phyloP scores from a whole-genome alignment of 2,329 filamentous ascomycete genomes.

The Cladosporium sp. region DNA sequence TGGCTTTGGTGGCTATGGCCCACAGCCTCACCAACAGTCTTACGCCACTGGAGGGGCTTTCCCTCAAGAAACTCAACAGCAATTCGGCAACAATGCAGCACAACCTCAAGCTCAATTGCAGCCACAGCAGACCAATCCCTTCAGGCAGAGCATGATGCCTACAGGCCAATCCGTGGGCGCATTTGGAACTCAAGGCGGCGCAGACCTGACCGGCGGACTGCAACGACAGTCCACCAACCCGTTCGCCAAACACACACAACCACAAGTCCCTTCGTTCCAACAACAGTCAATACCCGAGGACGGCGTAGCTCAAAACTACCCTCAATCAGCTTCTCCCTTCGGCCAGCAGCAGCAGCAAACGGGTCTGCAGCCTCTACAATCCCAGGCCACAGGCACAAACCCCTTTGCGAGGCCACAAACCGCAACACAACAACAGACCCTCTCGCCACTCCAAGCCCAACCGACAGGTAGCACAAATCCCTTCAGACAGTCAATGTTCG shows the following conservation, averaged over 20 bases:
- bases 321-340: not conserved
- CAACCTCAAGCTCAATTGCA: slow-evolving; percentile 33
- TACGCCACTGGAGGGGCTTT: slow-evolving; percentile 31
- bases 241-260: slow-evolving; percentile 55
- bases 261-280: not conserved
- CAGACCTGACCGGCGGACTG: slow-evolving; percentile 16
- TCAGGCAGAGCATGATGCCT: slow-evolving; percentile 80
- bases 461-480: slow-evolving; percentile 92
- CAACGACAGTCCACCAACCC: slow-evolving; percentile 39
- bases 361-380: slow-evolving; percentile 38
- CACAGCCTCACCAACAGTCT: slow-evolving; percentile 55
- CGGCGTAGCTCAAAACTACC: slow-evolving; percentile 8
- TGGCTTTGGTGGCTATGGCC: slow-evolving; percentile 77
- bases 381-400: slow-evolving; percentile 65
- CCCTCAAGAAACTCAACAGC: slow-evolving; percentile 18
- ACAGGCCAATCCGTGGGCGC: slow-evolving; percentile 19
- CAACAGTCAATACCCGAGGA: slow-evolving; percentile 22
- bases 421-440: slow-evolving; percentile 30
- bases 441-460: slow-evolving; percentile 58
- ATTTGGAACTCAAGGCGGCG: not conserved
- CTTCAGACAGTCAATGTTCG: slow-evolving; percentile 84
- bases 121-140: slow-evolving; percentile 77
- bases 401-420: slow-evolving; percentile 59
- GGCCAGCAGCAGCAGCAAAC: slow-evolving; percentile 32
- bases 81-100: slow-evolving; percentile 18